These are phyloP conservation scores for Coleophoma cylindrospora DNA, from an alignment of 2,329 filamentous ascomycete genomes.

Conservation along the genomic window DNA sequence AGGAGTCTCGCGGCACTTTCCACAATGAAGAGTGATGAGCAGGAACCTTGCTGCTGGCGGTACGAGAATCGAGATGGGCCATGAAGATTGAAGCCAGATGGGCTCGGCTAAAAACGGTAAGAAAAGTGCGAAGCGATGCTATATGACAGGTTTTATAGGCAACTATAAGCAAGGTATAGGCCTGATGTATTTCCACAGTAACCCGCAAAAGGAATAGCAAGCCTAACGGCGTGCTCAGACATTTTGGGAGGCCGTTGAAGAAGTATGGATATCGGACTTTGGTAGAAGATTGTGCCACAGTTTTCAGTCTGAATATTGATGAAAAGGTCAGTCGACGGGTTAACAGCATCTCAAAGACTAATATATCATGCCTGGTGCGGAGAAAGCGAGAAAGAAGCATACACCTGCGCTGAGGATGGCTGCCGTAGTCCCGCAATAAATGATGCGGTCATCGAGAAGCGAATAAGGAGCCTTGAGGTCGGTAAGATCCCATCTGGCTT, in stretches of 20 bases:
- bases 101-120: background rate
- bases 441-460: background rate
- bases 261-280: background rate
- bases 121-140: background rate
- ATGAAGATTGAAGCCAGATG: too few relatives aligned
- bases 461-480: too few relatives aligned
- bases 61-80: background rate
- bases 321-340: background rate
- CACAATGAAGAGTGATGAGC: background rate
- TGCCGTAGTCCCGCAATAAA: background rate
- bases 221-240: background rate
- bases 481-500: background rate
- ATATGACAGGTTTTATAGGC: background rate
- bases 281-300: too few relatives aligned
- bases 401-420: background rate
- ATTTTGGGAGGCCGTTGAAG: background rate
- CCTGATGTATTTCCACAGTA: background rate
- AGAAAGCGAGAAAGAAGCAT: background rate
- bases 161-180: background rate
- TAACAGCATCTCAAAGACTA: background rate
- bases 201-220: background rate
- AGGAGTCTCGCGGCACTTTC: background rate
- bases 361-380: background rate
- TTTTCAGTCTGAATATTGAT: too few relatives aligned
- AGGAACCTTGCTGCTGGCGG: background rate